Evolutionary conservation across 805 yeast species (phyloP).

Genomic region (Zygoascus flipseniorum): DNA sequence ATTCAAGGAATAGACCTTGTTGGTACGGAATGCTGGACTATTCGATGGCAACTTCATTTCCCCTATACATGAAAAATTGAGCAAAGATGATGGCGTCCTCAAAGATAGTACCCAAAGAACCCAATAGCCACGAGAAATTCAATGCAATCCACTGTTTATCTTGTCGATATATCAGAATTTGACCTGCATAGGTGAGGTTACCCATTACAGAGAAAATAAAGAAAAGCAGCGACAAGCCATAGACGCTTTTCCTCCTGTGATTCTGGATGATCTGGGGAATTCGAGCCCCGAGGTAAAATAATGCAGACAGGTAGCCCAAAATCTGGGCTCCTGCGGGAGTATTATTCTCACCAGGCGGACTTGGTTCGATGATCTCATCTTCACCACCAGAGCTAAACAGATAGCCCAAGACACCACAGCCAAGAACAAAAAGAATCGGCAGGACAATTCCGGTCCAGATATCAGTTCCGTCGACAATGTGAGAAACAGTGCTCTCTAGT

Average conservation of each 20-base stretch:
- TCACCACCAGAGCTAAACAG: slow-evolving; percentile 36
- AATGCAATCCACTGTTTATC: slow-evolving; percentile 52
- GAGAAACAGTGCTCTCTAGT: slow-evolving; percentile 45
- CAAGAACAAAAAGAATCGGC: slow-evolving; percentile 54
- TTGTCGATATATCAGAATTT: slow-evolving; percentile 55
- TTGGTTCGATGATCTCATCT: slow-evolving; percentile 5
- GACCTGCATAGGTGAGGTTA: slow-evolving; percentile 66
- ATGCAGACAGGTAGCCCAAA: slow-evolving; percentile 63
- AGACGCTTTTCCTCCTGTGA: slow-evolving; percentile 64
- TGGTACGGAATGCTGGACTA: neutral
- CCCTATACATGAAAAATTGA: slow-evolving; percentile 53
- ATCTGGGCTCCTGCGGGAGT: slow-evolving; percentile 48
- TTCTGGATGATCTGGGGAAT: slow-evolving; percentile 84
- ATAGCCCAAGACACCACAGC: slow-evolving; percentile 56
- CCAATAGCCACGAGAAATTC: slow-evolving; percentile 70
- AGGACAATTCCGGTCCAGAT: slow-evolving; percentile 35
- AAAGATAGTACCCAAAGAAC: slow-evolving; percentile 66
- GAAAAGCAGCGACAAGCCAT: slow-evolving; percentile 78
- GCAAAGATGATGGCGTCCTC: slow-evolving; percentile 60
- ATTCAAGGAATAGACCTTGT: too few relatives aligned
- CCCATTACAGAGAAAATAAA: slow-evolving; percentile 69
- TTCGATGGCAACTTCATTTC: neutral
- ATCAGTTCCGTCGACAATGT: slow-evolving; percentile 7
- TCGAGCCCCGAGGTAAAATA: slow-evolving; percentile 61
- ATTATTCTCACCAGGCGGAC: slow-evolving; percentile 19